Evolutionary conservation across 352 stramenopile genomes (phyloP), one percentile per base, ranked within the genome.

Genomic region (Phytophthora aleatoria): DNA sequence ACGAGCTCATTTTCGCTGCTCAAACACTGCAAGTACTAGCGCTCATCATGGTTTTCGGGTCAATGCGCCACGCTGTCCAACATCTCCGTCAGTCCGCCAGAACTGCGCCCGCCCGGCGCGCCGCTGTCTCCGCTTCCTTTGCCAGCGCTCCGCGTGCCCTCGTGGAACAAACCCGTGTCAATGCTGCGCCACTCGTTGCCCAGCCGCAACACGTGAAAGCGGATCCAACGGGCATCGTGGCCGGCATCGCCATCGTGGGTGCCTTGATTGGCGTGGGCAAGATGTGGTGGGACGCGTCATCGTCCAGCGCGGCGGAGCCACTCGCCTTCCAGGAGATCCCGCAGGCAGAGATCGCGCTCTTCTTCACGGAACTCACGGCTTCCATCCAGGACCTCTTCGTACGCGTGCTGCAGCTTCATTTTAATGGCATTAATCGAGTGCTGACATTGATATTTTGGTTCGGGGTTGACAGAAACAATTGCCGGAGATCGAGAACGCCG

Each of bases 261-360:
- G 85, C 83, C 10, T 60, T 92, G 15, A 56, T 91, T 4, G 83
- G 85, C 12, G 83, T 95, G 0, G 87, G 81, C 3, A 94, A 95
- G 57, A 95, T 95, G 82, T 93, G 85, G 81, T 94, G 83, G 83
- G 82, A 92, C 59, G 85, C 84, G 16, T 94, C 85, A 16, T 73
- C 79, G 16, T 39, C 57, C 13, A 28, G 24, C 24, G 33, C 43
- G 7, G 16, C 47, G 51, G 28, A 69, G 13, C 49, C 53, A 1
- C 36, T 55, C 12, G 64, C 60, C 4, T 76, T 81, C 45, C 69
- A 91, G 54, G 77, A 91, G 28, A 90, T 94, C 20, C 57, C 79
- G 44, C 79, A 85, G 39, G 64, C 65, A 12, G 85, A 94, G 16
- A 67, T 94, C 42, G 77, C 66, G 30, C 63, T 74, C 16, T 94